Evolutionary conservation across 345 rosid species (phyloP).

Genomic region (Corymbia maculata): DNA sequence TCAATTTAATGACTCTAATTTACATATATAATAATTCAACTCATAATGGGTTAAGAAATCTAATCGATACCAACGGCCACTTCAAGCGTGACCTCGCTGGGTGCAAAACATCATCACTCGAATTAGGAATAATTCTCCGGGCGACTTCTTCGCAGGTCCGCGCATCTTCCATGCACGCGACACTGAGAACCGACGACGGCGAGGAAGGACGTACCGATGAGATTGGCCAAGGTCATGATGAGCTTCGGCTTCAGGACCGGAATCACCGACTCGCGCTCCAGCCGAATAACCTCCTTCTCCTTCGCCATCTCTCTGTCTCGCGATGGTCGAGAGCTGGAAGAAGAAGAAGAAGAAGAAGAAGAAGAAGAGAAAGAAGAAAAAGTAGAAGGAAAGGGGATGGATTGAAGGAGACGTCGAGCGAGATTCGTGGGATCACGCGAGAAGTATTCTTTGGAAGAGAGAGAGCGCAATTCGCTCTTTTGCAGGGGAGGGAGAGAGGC

Average conservation of each 20-base stretch:
- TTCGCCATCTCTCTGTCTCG: neutral
- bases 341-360: neutral
- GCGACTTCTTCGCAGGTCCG: neutral
- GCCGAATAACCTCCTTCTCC: constrained; percentile 62
- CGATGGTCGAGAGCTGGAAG: neutral
- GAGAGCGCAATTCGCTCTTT: neutral
- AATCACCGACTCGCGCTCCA: constrained; percentile 88
- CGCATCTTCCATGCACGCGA: neutral
- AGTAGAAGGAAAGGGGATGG: neutral
- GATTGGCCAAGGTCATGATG: constrained; percentile 86
- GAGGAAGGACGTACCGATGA: constrained; percentile 39
- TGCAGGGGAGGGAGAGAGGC: neutral
- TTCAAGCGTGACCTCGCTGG: neutral
- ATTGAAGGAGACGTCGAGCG: neutral
- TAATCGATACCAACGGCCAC: neutral
- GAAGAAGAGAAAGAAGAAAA: neutral
- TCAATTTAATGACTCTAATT: too few relatives aligned
- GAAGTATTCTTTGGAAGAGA: neutral
- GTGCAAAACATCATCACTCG: neutral
- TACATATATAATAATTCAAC: too few relatives aligned
- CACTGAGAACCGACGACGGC: neutral
- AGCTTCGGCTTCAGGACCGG: constrained; percentile 88
- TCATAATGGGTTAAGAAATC: neutral
- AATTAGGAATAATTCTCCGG: neutral
- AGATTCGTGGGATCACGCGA: constrained; percentile 1